Evolutionary conservation across 148 eudicot genomes (phyloP), one percentile per base, ranked within the genome.

Genomic region (Limonium bicolor): DNA sequence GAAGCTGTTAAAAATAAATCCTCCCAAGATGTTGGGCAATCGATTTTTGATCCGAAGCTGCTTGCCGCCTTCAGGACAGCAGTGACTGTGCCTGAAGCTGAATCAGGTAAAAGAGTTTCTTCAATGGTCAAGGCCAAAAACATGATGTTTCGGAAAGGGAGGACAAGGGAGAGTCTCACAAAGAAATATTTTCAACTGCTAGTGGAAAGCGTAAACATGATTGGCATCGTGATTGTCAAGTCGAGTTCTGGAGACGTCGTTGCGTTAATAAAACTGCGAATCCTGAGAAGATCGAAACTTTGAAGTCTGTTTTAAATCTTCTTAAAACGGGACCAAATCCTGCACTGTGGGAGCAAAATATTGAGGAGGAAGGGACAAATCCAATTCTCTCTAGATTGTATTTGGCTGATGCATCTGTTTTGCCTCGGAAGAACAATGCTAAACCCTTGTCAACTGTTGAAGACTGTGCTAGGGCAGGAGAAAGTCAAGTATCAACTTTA

Each of bases 221-320:
- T 32, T 88, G 97, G 97, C 76, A 73, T 44, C 77, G 97, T 31
- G 97, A 88, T 51, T 84, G 86, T 63, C 82, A 84, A 67, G 62
- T 88, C 48, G 97, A 88, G 61, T 88, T 88, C 52, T 88, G 97
- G 97, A 88, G 77, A 53, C 83, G 80, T 55, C 83, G 97, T 17
- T 83, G 97, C 63, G 23, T 66, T 18, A n/a, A n/a, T n/a, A 73
- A 64, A 64, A 51, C 67, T 45, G 37, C 75, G 14, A 80, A 69
- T 48, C 71, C 78, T 50, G 97, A 88, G 61, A 88, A 84, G 47
- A 64, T 84, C 65, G 87, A 76, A 42, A 75, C 95, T 23, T 51
- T 88, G 56, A 80, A 66, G 44, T 70, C 87, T 5, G 95, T 88
- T 70, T 94, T 88, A 24, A 57, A 54, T 53, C 75, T 80, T 40